phyloP scores from a whole-genome alignment of 805 yeast genomes.

The Monosporozyma unispora region DNA sequence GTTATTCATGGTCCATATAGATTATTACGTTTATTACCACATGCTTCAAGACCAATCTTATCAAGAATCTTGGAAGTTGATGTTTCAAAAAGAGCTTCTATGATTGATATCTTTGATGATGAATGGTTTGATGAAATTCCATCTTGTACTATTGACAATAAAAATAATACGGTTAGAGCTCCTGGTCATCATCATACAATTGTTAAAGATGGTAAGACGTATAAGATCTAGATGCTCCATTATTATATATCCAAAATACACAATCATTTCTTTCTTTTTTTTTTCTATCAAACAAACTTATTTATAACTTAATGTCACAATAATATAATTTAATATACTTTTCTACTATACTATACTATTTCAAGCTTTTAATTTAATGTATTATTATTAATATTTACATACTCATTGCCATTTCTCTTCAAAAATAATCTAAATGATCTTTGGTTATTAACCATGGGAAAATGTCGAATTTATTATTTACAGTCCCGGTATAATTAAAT shows the following conservation, averaged over 20 bases:
- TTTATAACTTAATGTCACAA: background rate
- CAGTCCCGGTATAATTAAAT: constrained; percentile 21
- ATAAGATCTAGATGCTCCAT: constrained; percentile 18
- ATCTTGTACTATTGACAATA: constrained; percentile 46
- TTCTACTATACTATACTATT: background rate
- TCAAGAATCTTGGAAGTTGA: constrained; percentile 58
- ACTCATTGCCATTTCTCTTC: background rate
- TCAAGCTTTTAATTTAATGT: too few relatives aligned
- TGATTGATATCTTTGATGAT: constrained; percentile 57
- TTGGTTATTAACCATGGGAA: background rate
- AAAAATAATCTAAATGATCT: background rate
- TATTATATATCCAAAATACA: background rate
- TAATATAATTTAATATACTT: background rate
- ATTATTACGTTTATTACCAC: constrained; percentile 71
- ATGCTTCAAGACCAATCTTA: constrained; percentile 70
- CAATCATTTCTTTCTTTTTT: background rate
- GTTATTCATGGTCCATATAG: constrained; percentile 79
- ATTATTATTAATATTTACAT: background rate
- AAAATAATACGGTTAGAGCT: constrained; percentile 35
- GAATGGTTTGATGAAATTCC: constrained; percentile 61
- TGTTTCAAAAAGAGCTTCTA: constrained; percentile 51
- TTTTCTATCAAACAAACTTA: background rate
- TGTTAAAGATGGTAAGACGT: constrained; percentile 39
- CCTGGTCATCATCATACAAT: constrained; percentile 45
- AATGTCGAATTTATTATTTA: background rate